Evolutionary conservation across 2,329 filamentous ascomycete genomes (phyloP).

Genomic region (Myriosclerotinia curreyana): DNA sequence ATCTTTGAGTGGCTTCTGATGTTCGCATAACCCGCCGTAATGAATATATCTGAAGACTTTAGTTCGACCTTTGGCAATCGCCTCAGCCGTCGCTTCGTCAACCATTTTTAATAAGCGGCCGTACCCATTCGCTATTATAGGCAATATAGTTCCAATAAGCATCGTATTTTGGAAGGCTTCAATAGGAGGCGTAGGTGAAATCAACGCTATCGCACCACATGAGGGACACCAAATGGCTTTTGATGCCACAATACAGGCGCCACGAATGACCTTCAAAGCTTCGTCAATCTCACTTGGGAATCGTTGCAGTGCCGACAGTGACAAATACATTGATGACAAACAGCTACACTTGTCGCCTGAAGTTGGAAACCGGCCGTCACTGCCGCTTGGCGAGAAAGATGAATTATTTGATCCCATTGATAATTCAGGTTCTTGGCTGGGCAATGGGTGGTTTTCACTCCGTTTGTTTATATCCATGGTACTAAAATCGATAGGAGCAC

Average conservation of each 20-base stretch:
- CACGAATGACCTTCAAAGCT: slow-evolving; percentile 33
- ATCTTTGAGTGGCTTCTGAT: slow-evolving; percentile 18
- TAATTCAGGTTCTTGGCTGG: slow-evolving; percentile 4
- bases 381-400: slow-evolving; percentile 26
- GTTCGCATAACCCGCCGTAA: slow-evolving; percentile 34
- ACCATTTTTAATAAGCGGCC: slow-evolving; percentile 53
- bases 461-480: slow-evolving; percentile 24
- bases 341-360: slow-evolving; percentile 30
- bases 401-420: slow-evolving; percentile 24
- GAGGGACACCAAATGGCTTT: slow-evolving; percentile 50
- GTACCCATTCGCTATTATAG: slow-evolving; percentile 57
- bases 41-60: slow-evolving; percentile 35
- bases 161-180: slow-evolving; percentile 57
- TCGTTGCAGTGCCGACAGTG: slow-evolving; percentile 35
- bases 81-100: slow-evolving; percentile 49
- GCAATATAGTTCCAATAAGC: slow-evolving; percentile 56
- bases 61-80: slow-evolving; percentile 44
- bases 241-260: slow-evolving; percentile 40
- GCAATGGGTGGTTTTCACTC: slow-evolving; percentile 13
- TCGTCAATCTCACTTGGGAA: slow-evolving; percentile 34
- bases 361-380: slow-evolving; percentile 21
- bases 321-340: slow-evolving; percentile 37
- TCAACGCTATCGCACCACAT: slow-evolving; percentile 46
- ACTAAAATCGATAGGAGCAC: slow-evolving; percentile 30
- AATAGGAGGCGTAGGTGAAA: slow-evolving; percentile 45